A percentile compares a stretch with the other conserved stretches of the same genome.
phyloP scores from a whole-genome alignment of 176 grass and related monocot genomes.

The Ensete ventricosum region DNA sequence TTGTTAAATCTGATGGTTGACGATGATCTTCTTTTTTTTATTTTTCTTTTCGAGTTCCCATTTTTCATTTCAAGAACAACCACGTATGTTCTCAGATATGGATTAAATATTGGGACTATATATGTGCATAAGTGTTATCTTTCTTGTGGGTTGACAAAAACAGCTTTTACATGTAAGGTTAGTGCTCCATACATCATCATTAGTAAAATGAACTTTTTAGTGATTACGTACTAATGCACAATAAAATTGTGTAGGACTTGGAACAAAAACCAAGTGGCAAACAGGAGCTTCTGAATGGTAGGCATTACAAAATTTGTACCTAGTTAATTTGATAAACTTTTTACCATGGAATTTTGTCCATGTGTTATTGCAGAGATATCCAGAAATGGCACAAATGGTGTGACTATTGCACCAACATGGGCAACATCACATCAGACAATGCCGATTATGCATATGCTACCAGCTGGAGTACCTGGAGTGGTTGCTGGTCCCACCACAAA shows the following conservation, averaged over 20 bases:
- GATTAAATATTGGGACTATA: too few species aligned
- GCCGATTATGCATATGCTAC: conserved; percentile 44
- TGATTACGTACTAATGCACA: neutral
- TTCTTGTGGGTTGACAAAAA: too few species aligned
- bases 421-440: conserved; percentile 45
- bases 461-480: conserved; percentile 40
- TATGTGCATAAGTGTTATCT: too few species aligned
- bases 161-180: too few species aligned
- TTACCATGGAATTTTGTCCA: neutral
- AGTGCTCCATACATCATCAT: too few species aligned
- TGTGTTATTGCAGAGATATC: conserved; percentile 27
- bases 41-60: too few species aligned
- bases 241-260: conserved; percentile 30
- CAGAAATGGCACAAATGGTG: conserved; percentile 12
- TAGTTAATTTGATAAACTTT: neutral
- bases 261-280: conserved; percentile 42
- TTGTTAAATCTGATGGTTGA: too few species aligned
- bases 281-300: conserved; percentile 38
- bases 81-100: too few species aligned
- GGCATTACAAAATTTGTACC: conserved; percentile 13
- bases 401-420: conserved; percentile 27
- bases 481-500: conserved; percentile 62
- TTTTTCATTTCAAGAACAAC: too few species aligned
- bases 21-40: too few species aligned
- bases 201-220: neutral